phyloP scores from a whole-genome alignment of 73 alveolate genomes.

The Durusdinium trenchii region DNA sequence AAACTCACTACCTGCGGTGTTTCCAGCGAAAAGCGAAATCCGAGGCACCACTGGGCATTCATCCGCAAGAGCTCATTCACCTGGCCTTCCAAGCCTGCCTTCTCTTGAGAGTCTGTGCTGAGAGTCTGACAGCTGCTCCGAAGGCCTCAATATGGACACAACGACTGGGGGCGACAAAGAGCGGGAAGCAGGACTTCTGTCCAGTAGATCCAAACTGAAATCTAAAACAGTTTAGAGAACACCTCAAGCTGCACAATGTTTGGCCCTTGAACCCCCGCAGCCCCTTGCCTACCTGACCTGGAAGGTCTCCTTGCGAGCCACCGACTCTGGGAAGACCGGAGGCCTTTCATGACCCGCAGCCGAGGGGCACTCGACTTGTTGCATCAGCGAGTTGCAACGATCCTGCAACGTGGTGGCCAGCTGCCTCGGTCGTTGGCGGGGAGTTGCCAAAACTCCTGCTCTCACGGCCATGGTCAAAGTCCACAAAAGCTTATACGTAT shows the following conservation, averaged over 20 bases:
- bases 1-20: too few species aligned
- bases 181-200: background rate
- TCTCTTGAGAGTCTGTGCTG: slow-evolving; percentile 64
- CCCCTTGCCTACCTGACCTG: too few species aligned
- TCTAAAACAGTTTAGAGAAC: background rate
- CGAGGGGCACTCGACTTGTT: slow-evolving; percentile 33
- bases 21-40: background rate
- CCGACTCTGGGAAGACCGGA: background rate
- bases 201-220: background rate
- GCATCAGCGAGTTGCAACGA: slow-evolving; percentile 65
- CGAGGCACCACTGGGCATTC: slow-evolving; percentile 36
- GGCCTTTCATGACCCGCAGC: background rate
- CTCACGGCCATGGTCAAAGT: too few species aligned
- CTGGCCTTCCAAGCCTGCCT: slow-evolving; percentile 54
- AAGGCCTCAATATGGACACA: background rate
- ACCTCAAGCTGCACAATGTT: background rate
- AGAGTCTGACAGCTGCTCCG: slow-evolving; percentile 42
- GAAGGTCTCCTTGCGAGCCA: too few species aligned
- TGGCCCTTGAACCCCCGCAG: background rate
- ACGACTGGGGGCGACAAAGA: background rate
- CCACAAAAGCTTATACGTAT: too few species aligned
- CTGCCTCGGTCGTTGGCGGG: too few species aligned
- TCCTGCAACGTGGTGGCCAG: slow-evolving; percentile 22
- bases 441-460: too few species aligned
- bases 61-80: background rate